Conservation (phyloP, 768 basidiomycete genomes). For the Coprinopsis cinerea region DNA sequence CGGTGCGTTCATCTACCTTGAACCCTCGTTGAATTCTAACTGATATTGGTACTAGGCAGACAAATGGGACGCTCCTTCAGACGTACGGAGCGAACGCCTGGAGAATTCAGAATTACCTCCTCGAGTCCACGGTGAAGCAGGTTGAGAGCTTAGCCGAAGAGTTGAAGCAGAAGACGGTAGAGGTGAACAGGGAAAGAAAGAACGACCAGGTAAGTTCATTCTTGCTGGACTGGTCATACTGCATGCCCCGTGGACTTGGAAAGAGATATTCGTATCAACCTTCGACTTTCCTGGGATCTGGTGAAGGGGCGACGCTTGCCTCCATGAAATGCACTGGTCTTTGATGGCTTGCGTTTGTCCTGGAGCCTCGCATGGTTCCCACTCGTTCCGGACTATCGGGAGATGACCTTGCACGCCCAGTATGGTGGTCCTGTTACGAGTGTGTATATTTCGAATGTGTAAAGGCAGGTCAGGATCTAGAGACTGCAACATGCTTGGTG, state of each 20-base stretch:
- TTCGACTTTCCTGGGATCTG: no score
- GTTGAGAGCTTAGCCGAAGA: conserved; percentile 71
- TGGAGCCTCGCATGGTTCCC: no score
- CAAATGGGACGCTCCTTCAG: conserved; percentile 77
- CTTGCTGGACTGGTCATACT: conserved; percentile 1
- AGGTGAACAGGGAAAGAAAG: conserved; percentile 85
- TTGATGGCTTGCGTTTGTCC: no score
- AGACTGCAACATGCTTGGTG: no score
- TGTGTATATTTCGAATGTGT: no score
- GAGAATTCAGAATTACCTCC: conserved; percentile 84
- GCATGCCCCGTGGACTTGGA: background rate
- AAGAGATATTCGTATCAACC: background rate
- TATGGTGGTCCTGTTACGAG: no score
- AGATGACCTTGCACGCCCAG: no score
- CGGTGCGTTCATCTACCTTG: conserved; percentile 41
- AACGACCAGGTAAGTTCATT: conserved; percentile 61
- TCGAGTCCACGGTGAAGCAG: conserved; percentile 72
- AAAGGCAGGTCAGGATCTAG: no score
- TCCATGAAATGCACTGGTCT: no score
- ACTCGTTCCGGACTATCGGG: no score
- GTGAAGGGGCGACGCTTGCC: no score
- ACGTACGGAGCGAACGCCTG: conserved; percentile 89
- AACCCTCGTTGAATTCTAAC: background rate
- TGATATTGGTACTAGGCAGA: conserved; percentile 45
- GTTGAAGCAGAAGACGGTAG: conserved; percentile 70